Base-by-base conservation (phyloP, 805 yeast species). In the Brettanomyces sp. region DNA sequence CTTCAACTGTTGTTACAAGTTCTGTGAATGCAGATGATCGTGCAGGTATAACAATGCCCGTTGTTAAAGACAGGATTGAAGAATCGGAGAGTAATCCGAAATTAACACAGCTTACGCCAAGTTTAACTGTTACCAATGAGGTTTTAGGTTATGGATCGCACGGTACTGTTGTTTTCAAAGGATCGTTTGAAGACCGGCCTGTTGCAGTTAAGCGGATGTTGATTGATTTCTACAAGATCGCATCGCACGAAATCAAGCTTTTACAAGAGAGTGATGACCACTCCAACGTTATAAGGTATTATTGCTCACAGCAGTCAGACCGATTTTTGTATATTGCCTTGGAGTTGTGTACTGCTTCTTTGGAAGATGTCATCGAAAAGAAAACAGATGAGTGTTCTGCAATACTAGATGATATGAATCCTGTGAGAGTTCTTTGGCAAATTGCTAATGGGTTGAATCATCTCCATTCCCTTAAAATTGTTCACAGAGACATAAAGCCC, bases 191-290 rank as follows among this genome's bases (percentile, higher is more conserved):
- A 58, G 82, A 80, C 53, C 73, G 99, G 47, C 96, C 95, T 1
- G 99, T 93, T 5, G 99, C 99, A 0, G 95, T 93, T 5, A 93
- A 93, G 62, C 69, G 98, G 56, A 86, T 93, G 95, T 68, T 93
- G 45, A 72, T 90, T 35, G 96, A 90, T 59, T 93, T 90, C 58
- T 91, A 85, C 63, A 97, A 93, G 57, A 79, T 91, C 47, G 98
- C 98, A 2, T 82, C 88, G 7, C 95, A 87, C 54, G 99, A 91
- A 58, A 95, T 93, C 11, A 75, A 82, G 24, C 64, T 91, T 12
- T 66, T 91, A 33, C 95, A 91, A 48, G 97, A 91, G 60, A 86
- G 95, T 66, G 99, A 93, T 56, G 96, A 89, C 60, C 98, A 91
- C 64, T 93, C 96, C 2, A 93, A 93, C 59, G 98, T 93, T 22